These are phyloP conservation scores for Physcomitrellopsis africana DNA, from an alignment of 225 moss, liverwort and hornwort species.

Conservation along the genomic window DNA sequence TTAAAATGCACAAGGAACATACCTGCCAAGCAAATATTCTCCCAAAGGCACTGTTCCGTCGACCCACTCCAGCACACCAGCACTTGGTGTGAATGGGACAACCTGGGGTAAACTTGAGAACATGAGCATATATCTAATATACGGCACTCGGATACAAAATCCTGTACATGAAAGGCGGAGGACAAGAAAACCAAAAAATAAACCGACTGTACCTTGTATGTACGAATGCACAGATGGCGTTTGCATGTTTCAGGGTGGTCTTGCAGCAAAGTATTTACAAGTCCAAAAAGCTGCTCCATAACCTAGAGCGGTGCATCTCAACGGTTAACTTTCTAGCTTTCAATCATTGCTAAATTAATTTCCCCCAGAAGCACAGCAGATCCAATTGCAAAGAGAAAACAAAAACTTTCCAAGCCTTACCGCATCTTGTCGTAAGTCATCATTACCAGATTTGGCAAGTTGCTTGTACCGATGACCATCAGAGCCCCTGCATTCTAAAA, in stretches of 20 bases:
- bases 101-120: constrained; percentile 52
- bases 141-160: background rate
- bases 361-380: background rate
- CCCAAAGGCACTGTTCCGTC: constrained; percentile 92
- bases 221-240: constrained; percentile 85
- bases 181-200: background rate
- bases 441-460: constrained; percentile 96
- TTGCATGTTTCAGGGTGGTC: constrained; percentile 89
- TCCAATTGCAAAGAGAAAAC: background rate
- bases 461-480: constrained; percentile 89
- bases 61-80: constrained; percentile 98
- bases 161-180: background rate
- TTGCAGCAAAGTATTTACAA: constrained; percentile 92
- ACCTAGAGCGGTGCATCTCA: constrained; percentile 55
- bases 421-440: constrained; percentile 96
- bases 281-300: constrained; percentile 98
- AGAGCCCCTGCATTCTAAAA: constrained; percentile 93
- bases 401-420: constrained; percentile 46
- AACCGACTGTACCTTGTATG: constrained; percentile 70
- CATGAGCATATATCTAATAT: background rate
- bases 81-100: constrained; percentile 95
- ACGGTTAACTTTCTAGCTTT: constrained; percentile 18
- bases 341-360: constrained; percentile 11
- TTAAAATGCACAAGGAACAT: constrained; percentile 27
- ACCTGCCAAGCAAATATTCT: constrained; percentile 93